phyloP scores from a whole-genome alignment of 1,284 basidiomycete species.

The Flammula alnicola region DNA sequence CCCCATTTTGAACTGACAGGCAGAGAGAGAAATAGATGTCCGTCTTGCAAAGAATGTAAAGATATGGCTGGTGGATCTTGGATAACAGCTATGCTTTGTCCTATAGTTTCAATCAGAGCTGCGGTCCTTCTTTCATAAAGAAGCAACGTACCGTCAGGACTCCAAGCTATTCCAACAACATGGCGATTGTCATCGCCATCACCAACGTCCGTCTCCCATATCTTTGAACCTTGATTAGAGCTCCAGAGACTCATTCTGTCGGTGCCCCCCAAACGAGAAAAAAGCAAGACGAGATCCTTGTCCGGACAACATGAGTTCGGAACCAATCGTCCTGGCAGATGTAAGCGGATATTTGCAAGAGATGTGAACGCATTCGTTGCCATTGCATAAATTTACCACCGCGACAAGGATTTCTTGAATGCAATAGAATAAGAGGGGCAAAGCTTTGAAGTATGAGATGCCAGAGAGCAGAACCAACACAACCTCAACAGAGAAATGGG shows the following conservation, averaged over 20 bases:
- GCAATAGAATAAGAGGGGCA: too few species aligned
- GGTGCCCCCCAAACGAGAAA: conserved; percentile 65
- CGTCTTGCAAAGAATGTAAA: conserved; percentile 78
- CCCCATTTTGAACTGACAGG: conserved; percentile 40
- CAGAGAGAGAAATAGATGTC: conserved; percentile 54
- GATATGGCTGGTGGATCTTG: conserved; percentile 70
- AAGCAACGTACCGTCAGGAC: conserved; percentile 68
- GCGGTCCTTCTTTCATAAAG: too few species aligned
- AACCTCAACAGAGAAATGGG: too few species aligned
- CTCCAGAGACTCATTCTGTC: conserved; percentile 80
- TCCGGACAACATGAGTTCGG: conserved; percentile 79
- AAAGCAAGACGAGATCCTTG: conserved; percentile 75
- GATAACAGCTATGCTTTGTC: conserved; percentile 73
- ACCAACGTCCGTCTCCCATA: conserved; percentile 77
- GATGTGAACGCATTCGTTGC: conserved; percentile 52
- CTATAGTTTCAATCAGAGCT: conserved; percentile 49
- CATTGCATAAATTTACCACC: conserved; percentile 4
- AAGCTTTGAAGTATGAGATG: too few species aligned
- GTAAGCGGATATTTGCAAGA: conserved; percentile 61
- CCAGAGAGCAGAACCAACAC: too few species aligned
- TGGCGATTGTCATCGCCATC: conserved; percentile 46
- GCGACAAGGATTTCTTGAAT: too few species aligned
- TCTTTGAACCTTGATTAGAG: conserved; percentile 69
- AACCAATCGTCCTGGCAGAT: conserved; percentile 60
- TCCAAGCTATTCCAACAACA: conserved; percentile 72